phyloP scores from a whole-genome alignment of 305 asterid species.

The Fraxinus velutina region DNA sequence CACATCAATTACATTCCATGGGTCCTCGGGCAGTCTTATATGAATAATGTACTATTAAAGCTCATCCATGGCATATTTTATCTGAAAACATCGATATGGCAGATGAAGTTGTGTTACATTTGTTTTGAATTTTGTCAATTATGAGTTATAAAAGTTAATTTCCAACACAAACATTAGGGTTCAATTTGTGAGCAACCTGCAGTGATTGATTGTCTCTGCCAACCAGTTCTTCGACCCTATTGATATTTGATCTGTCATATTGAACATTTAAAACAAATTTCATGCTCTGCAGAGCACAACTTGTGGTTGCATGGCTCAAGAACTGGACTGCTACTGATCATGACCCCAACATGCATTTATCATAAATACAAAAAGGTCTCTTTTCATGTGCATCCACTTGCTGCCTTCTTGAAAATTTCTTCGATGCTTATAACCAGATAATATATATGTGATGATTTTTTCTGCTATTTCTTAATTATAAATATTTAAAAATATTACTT shows the following conservation, averaged over 20 bases:
- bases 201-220: slow-evolving; percentile 3
- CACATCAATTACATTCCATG: background rate
- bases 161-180: background rate
- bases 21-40: slow-evolving; percentile 3
- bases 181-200: background rate
- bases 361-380: background rate
- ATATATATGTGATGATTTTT: background rate
- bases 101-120: slow-evolving; percentile 4
- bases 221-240: slow-evolving; percentile 1
- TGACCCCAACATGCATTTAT: background rate
- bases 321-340: slow-evolving; percentile 1
- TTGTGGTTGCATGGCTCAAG: slow-evolving; percentile 8
- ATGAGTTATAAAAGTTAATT: background rate
- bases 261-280: background rate
- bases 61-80: background rate
- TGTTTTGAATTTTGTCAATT: slow-evolving; percentile 9
- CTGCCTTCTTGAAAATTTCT: slow-evolving; percentile 6
- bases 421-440: background rate
- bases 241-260: background rate
- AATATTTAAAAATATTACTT: slow-evolving; percentile 4
- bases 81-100: background rate
- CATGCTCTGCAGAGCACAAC: background rate
- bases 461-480: background rate
- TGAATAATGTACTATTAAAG: background rate
- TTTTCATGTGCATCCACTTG: slow-evolving; percentile 20